phyloP scores from a whole-genome alignment of 495 filamentous ascomycete species.

The Trichocladium uniseriatum region DNA sequence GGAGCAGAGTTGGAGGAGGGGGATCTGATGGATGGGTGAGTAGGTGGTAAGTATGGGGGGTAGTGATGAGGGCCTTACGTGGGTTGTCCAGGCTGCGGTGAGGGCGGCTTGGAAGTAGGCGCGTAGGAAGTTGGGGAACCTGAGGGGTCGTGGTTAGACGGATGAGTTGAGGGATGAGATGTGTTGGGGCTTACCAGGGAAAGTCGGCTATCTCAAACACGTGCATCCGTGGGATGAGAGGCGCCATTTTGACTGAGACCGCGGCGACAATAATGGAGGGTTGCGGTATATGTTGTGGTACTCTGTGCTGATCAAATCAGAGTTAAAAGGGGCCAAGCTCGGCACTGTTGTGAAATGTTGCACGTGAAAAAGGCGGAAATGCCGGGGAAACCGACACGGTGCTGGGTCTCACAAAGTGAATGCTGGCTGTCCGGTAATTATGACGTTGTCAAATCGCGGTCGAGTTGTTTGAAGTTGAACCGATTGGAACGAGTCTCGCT shows the following conservation, averaged over 20 bases:
- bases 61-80: conserved; percentile 7
- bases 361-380: no score
- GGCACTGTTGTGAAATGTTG: no score
- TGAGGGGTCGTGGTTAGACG: conserved; percentile 10
- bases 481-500: no score
- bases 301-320: no score
- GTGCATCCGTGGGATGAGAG: conserved; percentile 44
- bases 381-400: no score
- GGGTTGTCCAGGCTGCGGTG: conserved; percentile 40
- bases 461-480: no score
- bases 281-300: neutral
- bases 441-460: neutral
- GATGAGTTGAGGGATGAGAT: neutral
- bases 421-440: no score
- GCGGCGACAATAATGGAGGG: neutral
- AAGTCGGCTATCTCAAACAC: conserved; percentile 49
- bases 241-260: conserved; percentile 30
- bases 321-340: no score
- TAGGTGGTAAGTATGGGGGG: neutral
- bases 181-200: conserved; percentile 32
- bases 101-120: conserved; percentile 43
- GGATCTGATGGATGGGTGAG: conserved; percentile 17
- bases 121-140: conserved; percentile 46
- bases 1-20: conserved; percentile 37
- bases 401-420: no score